Evolutionary conservation across 2,329 filamentous ascomycete species (phyloP).

Genomic region (Pochonia chlamydosporia): DNA sequence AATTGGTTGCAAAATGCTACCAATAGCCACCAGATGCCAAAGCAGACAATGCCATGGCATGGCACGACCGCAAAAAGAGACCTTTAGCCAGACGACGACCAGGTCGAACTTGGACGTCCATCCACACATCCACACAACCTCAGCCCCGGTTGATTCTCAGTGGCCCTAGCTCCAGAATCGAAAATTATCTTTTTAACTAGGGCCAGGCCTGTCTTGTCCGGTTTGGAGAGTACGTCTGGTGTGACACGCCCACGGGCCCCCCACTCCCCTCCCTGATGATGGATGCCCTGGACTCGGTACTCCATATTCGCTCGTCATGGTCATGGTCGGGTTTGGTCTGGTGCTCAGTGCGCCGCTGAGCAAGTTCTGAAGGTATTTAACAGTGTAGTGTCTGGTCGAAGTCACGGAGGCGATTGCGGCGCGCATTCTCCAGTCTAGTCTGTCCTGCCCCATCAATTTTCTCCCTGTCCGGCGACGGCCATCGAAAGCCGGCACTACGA

Average conservation of each 20-base stretch:
- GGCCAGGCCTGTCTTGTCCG: too few species aligned
- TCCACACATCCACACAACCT: too few species aligned
- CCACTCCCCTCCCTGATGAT: background rate
- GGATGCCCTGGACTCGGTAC: background rate
- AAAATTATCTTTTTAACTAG: background rate
- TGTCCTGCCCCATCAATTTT: background rate
- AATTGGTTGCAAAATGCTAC: background rate
- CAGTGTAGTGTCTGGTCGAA: background rate
- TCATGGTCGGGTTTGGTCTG: too few species aligned
- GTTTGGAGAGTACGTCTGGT: too few species aligned
- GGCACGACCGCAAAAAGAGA: background rate
- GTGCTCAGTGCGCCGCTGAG: too few species aligned
- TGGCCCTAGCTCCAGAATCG: background rate
- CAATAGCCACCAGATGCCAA: background rate
- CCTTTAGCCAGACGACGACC: too few species aligned
- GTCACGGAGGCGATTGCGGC: background rate
- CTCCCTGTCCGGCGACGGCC: background rate
- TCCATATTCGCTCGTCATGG: background rate
- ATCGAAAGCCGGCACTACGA: background rate
- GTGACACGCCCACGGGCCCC: background rate
- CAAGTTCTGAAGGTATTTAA: background rate
- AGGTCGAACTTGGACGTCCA: too few species aligned
- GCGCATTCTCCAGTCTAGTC: background rate
- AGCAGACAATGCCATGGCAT: background rate
- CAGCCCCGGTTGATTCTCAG: background rate